phyloP scores from a whole-genome alignment of 495 filamentous ascomycete genomes.

The Penicillium simplicissimum region DNA sequence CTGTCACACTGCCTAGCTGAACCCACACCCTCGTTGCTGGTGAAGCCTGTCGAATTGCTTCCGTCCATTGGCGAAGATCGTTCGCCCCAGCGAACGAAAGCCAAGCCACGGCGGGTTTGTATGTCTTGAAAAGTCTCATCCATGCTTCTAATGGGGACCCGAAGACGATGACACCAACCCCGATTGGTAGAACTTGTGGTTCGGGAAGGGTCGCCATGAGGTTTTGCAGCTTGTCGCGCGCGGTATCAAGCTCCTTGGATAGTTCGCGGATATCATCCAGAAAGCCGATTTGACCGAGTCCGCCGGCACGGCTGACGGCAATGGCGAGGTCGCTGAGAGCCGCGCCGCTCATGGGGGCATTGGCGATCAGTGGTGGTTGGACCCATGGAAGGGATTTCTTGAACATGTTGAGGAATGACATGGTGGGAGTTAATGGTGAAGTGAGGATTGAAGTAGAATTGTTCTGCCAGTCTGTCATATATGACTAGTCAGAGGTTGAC shows the following conservation, averaged over 20 bases:
- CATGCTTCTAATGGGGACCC: conserved; percentile 14
- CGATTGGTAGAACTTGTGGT: conserved; percentile 7
- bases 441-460: background rate
- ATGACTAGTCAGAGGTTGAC: background rate
- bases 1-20: conserved; percentile 64
- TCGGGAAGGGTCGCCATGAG: background rate
- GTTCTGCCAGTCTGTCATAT: background rate
- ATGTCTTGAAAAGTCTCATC: conserved; percentile 10
- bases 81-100: conserved; percentile 12
- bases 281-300: conserved; percentile 17
- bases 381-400: conserved; percentile 16
- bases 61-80: conserved; percentile 9
- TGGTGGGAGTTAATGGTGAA: background rate
- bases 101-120: conserved; percentile 16
- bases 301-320: conserved; percentile 10
- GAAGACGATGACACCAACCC: conserved; percentile 17
- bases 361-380: conserved; percentile 15
- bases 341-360: conserved; percentile 17
- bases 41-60: conserved; percentile 9
- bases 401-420: background rate
- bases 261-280: conserved; percentile 12
- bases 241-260: conserved; percentile 5
- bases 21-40: conserved; percentile 60
- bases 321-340: conserved; percentile 12
- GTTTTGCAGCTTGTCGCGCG: conserved; percentile 1